Evolutionary conservation across 495 filamentous ascomycete species (phyloP), one percentile per base, ranked within the genome.

Genomic region (Aspergillus wentii): DNA sequence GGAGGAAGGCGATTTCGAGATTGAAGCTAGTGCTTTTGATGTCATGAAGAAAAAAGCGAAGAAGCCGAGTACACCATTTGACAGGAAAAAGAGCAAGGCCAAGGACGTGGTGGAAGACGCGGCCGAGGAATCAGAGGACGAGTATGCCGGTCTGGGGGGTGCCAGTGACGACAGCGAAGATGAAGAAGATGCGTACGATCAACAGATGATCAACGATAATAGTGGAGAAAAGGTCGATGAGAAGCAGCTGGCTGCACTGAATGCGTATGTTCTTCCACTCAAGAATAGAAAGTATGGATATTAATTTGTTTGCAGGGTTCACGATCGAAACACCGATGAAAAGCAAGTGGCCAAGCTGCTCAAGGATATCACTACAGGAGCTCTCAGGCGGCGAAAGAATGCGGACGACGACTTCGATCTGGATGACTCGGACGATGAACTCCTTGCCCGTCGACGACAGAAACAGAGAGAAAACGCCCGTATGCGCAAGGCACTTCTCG

Each of bases 71-170:
- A 59, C 63, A 15, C 62, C 67, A 6, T 94, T 86, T 47, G 76
- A 94, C 57, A 92, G 85, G 66, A 86, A 82, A 51, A 92, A 83
- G 55, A 94, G 86, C 61, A 85, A 88, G 50, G 90, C 88, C 0
- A 88, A 80, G 39, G 81, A 82, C 10, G 87, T 95, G 69, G 68
- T 99, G 13, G 76, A 97, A 43, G 92, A 97, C 44, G 87, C 92
- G 51, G 92, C 92, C 26, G 87, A 92, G 49, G 92, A 99, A 67
- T 97, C 94, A 1, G 94, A 97, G 56, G 92, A 99, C 56, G 92
- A 99, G 58, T 99, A 95, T 55, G 92, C 90, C 21, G 94, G 94
- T 2, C 69, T 97, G 27, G 94, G 94, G 31, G 92, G 92, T 28
- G 83, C 74, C 3, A 88, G 87, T 57, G 89, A 91, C 33, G 94